phyloP scores from a whole-genome alignment of 768 basidiomycete species.

The Crassisporium funariophilum region DNA sequence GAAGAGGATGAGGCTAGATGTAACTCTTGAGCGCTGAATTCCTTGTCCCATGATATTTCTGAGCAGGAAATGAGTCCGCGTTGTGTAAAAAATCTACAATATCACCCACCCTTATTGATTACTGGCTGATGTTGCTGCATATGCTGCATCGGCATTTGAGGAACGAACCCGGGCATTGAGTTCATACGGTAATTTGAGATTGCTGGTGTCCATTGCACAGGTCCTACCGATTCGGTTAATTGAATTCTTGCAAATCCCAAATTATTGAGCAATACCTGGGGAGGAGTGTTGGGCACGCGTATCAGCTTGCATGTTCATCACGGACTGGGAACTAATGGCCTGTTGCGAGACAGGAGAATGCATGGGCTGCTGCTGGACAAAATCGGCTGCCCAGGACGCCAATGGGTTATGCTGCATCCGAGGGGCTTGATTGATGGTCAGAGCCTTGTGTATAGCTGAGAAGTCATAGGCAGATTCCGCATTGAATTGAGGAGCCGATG shows the following conservation, averaged over 20 bases:
- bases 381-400: constrained; percentile 67
- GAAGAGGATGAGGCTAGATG: constrained; percentile 28
- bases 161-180: constrained; percentile 38
- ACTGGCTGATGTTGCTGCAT: constrained; percentile 26
- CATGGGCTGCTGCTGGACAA: constrained; percentile 42
- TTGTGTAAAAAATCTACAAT: not conserved
- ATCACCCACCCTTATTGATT: constrained; percentile 45
- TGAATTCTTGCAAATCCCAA: not conserved
- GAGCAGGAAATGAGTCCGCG: not conserved
- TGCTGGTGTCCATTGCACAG: constrained; percentile 42
- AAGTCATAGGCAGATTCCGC: constrained; percentile 56
- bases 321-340: constrained; percentile 3
- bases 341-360: constrained; percentile 20
- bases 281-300: constrained; percentile 9
- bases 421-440: constrained; percentile 37
- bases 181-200: constrained; percentile 40
- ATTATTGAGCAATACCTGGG: constrained; percentile 4
- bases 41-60: constrained; percentile 65
- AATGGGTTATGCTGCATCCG: constrained; percentile 27
- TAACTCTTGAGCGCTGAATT: constrained; percentile 61
- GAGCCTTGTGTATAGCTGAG: constrained; percentile 49
- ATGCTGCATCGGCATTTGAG: constrained; percentile 29
- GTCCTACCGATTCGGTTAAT: constrained; percentile 24
- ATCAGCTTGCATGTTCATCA: constrained; percentile 18
- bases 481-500: constrained; percentile 36